Conservation (phyloP, 768 basidiomycete species). For the Boletus edulis region DNA sequence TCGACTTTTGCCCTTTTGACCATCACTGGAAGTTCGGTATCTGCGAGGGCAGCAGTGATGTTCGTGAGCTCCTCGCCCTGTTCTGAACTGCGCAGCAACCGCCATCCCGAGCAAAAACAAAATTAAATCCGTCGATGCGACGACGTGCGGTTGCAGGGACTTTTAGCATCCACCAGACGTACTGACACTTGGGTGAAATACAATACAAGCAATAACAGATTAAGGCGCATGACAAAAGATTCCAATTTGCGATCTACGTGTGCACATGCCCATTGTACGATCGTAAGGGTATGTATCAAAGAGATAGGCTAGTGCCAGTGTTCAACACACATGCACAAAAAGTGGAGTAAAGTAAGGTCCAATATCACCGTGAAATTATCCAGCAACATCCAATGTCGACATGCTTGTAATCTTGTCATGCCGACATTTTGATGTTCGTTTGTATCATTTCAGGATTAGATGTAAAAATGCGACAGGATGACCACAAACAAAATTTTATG, state of each 20-base stretch:
- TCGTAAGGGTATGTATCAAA: conserved; percentile 16
- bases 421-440: neutral
- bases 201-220: too few species aligned
- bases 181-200: too few species aligned
- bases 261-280: conserved; percentile 11
- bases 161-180: too few species aligned
- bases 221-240: too few species aligned
- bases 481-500: conserved; percentile 20
- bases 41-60: conserved; percentile 9
- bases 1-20: conserved; percentile 3
- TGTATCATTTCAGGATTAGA: conserved; percentile 2
- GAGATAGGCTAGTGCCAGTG: conserved; percentile 22
- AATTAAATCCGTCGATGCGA: conserved; percentile 5
- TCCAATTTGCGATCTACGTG: too few species aligned
- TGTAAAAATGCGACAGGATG: neutral
- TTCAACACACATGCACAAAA: conserved; percentile 23
- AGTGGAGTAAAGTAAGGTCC: conserved; percentile 6
- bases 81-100: conserved; percentile 4
- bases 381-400: neutral
- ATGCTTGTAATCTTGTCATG: neutral
- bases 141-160: conserved; percentile 9
- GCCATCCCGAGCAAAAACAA: conserved; percentile 1
- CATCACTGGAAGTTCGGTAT: conserved; percentile 3
- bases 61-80: conserved; percentile 11
- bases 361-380: conserved; percentile 4